Percentiles rank a stretch among this genome's conserved stretches.
phyloP scores from a whole-genome alignment of 1,284 basidiomycete species.

The Cryptococcus hybrid region DNA sequence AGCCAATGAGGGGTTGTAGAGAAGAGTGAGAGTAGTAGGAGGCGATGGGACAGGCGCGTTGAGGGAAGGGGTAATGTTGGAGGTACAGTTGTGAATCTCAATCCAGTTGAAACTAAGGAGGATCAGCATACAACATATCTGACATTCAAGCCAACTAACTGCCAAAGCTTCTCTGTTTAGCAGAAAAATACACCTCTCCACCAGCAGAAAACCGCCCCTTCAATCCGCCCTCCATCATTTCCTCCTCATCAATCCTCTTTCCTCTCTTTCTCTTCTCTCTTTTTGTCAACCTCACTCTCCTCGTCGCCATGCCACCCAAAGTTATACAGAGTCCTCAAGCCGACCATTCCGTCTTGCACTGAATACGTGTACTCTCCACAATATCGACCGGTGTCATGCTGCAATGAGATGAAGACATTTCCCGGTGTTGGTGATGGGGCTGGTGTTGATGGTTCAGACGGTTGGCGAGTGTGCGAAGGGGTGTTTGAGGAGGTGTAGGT shows the following conservation, averaged over 20 bases:
- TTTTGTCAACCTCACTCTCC: constrained; percentile 37
- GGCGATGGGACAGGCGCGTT: constrained; percentile 58
- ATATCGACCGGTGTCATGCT: constrained; percentile 90
- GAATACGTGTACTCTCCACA: constrained; percentile 94
- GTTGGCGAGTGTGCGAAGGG: constrained; percentile 56
- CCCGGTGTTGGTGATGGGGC: constrained; percentile 52
- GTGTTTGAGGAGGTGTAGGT: constrained; percentile 22
- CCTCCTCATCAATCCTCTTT: constrained; percentile 81
- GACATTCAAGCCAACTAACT: constrained; percentile 56
- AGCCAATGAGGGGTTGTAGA: constrained; percentile 96
- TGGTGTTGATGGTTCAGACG: constrained; percentile 57
- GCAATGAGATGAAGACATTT: constrained; percentile 82
- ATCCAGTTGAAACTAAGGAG: constrained; percentile 77
- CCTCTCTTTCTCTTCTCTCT: constrained; percentile 20
- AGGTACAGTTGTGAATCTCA: constrained; percentile 83
- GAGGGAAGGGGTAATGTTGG: constrained; percentile 45
- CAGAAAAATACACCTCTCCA: constrained; percentile 90
- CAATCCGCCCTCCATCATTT: constrained; percentile 82
- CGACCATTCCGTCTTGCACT: constrained; percentile 90
- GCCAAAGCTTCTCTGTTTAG: constrained; percentile 88
- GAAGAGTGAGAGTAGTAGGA: constrained; percentile 88
- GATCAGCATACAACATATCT: neutral
- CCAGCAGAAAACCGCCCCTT: constrained; percentile 87
- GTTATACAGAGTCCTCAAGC: constrained; percentile 85
- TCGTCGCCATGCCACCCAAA: constrained; percentile 61